A percentile compares a stretch with the other conserved stretches of the same genome.
Evolutionary conservation across 2,329 filamentous ascomycete species (phyloP).

Genomic region (Pseudogymnoascus pannorum): DNA sequence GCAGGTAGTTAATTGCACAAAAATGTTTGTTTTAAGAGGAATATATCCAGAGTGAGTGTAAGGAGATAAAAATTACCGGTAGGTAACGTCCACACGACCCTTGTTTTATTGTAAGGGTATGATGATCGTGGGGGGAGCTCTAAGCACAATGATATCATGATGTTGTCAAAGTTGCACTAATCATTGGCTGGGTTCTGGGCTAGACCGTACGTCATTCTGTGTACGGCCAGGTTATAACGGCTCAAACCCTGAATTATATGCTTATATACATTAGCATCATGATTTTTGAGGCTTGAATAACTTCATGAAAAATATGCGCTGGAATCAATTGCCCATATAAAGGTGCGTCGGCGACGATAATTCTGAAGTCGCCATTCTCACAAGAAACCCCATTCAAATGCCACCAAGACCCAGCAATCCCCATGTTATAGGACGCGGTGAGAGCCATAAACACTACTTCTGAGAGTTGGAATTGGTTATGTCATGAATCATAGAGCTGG

Average conservation of each 20-base stretch:
- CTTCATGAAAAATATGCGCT: background rate
- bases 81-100: background rate
- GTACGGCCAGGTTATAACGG: background rate
- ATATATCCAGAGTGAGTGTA: slow-evolving; percentile 1
- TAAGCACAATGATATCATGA: slow-evolving; percentile 7
- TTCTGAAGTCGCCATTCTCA: background rate
- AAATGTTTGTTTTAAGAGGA: background rate
- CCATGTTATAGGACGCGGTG: background rate
- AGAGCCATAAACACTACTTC: background rate
- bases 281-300: background rate
- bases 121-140: background rate
- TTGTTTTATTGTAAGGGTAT: slow-evolving; percentile 5
- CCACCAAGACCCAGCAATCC: background rate
- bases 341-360: background rate
- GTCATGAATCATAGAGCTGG: background rate
- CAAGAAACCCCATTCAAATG: background rate
- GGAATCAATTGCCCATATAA: background rate
- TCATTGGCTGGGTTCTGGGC: background rate
- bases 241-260: slow-evolving; percentile 6
- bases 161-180: background rate
- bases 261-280: slow-evolving; percentile 7
- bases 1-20: background rate
- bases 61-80: background rate
- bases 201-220: background rate
- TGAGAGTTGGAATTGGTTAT: background rate